phyloP scores from a whole-genome alignment of 1,284 basidiomycete species.

The Fomitopsis palustris region DNA sequence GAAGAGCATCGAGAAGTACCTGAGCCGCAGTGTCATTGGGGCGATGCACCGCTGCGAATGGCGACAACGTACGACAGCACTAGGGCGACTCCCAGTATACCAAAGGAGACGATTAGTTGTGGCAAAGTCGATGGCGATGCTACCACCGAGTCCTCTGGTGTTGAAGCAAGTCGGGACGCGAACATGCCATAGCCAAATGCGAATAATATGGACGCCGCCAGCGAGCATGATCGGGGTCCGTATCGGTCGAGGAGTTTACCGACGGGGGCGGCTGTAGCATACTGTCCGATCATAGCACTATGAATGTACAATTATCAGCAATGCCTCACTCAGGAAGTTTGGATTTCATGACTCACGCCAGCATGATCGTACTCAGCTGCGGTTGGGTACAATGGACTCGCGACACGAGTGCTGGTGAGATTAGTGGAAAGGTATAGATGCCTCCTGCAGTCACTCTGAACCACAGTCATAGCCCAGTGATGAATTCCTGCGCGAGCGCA shows the following conservation, averaged over 20 bases:
- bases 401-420: conserved; percentile 57
- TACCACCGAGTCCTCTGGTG: conserved; percentile 34
- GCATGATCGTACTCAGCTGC: conserved; percentile 74
- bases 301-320: not conserved
- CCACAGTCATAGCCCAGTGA: not conserved
- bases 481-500: not conserved
- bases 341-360: conserved; percentile 42
- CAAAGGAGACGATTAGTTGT: conserved; percentile 54
- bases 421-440: conserved; percentile 71
- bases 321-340: not conserved
- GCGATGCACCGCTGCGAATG: not conserved
- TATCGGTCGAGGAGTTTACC: conserved; percentile 56
- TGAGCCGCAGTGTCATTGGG: conserved; percentile 21
- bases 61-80: conserved; percentile 58
- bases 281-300: conserved; percentile 69
- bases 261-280: conserved; percentile 58
- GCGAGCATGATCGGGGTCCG: conserved; percentile 62
- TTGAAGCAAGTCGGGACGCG: conserved; percentile 48
- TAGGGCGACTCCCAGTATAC: conserved; percentile 60
- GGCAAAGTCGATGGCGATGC: conserved; percentile 44
- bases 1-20: conserved; percentile 74
- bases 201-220: conserved; percentile 59
- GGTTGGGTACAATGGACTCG: conserved; percentile 66
- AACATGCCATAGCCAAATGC: conserved; percentile 57
- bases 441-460: conserved; percentile 68